These are phyloP conservation scores for Cantharellus anzutake DNA, from an alignment of 768 basidiomycete species.

Conservation along the genomic window DNA sequence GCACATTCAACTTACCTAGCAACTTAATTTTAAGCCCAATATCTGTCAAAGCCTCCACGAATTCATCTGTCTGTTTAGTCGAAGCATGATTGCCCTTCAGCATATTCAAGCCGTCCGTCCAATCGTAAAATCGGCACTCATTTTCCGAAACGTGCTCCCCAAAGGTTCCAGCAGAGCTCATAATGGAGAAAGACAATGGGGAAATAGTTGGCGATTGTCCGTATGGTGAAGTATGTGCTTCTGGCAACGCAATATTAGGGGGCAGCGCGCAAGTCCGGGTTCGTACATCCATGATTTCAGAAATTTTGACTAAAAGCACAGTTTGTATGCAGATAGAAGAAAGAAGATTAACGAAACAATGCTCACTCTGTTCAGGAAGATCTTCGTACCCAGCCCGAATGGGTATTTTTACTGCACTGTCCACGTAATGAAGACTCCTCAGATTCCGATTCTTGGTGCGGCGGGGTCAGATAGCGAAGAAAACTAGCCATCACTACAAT, in stretches of 20 bases:
- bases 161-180: slow-evolving; percentile 49
- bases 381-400: slow-evolving; percentile 72
- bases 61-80: slow-evolving; percentile 70
- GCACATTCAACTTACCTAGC: slow-evolving; percentile 33
- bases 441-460: slow-evolving; percentile 43
- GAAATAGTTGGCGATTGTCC: slow-evolving; percentile 32
- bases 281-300: slow-evolving; percentile 59
- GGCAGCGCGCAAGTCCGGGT: slow-evolving; percentile 47
- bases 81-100: slow-evolving; percentile 66
- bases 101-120: slow-evolving; percentile 88
- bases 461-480: neutral
- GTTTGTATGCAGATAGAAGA: neutral
- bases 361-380: slow-evolving; percentile 48
- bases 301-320: slow-evolving; percentile 36
- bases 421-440: slow-evolving; percentile 73
- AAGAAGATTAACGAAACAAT: neutral
- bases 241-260: slow-evolving; percentile 25
- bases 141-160: slow-evolving; percentile 68
- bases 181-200: slow-evolving; percentile 56
- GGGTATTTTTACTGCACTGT: slow-evolving; percentile 60
- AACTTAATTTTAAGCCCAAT: slow-evolving; percentile 85
- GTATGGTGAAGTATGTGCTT: slow-evolving; percentile 12
- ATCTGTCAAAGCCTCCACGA: slow-evolving; percentile 73
- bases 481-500: neutral
- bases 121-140: slow-evolving; percentile 70